Evolutionary conservation across 2,329 filamentous ascomycete species (phyloP), one percentile per base, ranked within the genome.

Genomic region (Aspergillus latus): DNA sequence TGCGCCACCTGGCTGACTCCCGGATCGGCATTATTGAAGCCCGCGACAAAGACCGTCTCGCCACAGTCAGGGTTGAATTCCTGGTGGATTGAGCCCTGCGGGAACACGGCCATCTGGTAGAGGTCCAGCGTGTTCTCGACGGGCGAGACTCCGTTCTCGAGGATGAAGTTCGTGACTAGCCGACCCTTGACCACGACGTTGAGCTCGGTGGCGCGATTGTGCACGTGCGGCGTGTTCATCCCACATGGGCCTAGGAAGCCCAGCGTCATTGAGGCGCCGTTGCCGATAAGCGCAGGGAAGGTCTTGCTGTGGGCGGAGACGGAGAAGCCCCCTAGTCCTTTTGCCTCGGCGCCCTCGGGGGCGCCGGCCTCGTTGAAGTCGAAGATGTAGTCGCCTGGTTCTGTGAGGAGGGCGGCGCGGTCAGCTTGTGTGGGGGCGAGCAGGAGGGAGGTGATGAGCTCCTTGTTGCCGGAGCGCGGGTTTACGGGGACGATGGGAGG

Each of bases 341-440:
- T 34, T 6, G 47, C 4, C 7, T 40, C 42, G 11, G 47, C 29
- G 4, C 29, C 26, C 4, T 15, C 8, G 21, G 47, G 42, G 0
- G 53, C 48, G 15, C 4, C 4, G 47, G 40, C 16, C 4, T 28
- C n/a, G 42, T 51, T 56, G 48, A 56, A 56, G 53, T 51, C 53
- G 36, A 55, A 55, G 52, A 55, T 49, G 47, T 37, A 51, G 53
- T 56, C 53, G 47, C 53, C 53, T 5, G 53, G 53, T 16, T 51
- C 15, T 47, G 39, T 29, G 47, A 56, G 47, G 21, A 56, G 47
- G 7, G n/a, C 15, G 40, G 40, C 46, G 42, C 53, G 53, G 53
- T 56, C 53, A n/a, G 32, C 21, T 42, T 56, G 53, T 2, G 48
- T 51, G 2, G 53, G 40, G 8, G 53, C 32, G 26, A 42, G 26